Conservation (phyloP, 1,139 yeast species). For the Pichia sorboxylosa region DNA sequence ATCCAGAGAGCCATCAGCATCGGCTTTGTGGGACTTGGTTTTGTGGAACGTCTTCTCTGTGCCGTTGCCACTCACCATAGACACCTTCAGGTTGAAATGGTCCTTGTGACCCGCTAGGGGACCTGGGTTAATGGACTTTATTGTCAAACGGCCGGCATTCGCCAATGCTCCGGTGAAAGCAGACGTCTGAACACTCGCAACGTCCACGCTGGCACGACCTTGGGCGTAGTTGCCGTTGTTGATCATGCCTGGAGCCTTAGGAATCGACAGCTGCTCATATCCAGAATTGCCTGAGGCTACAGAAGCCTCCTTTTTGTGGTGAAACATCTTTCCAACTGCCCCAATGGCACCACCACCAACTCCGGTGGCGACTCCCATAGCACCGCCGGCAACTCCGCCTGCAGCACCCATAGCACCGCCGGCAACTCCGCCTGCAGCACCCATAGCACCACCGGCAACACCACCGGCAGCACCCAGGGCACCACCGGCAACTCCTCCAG, state of each 20-base stretch:
- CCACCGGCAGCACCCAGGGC: constrained; percentile 4
- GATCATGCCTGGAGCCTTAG: constrained; percentile 12
- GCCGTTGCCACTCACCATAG: constrained; percentile 35
- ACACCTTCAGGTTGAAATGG: constrained; percentile 38
- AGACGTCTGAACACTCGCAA: constrained; percentile 12
- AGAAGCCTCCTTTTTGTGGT: not conserved
- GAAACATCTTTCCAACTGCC: not conserved
- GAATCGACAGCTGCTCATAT: constrained; percentile 21
- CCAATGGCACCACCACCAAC: not conserved
- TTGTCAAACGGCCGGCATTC: constrained; percentile 43
- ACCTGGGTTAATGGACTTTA: constrained; percentile 16
- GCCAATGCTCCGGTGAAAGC: constrained; percentile 31
- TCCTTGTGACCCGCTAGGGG: constrained; percentile 23
- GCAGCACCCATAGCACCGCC: not conserved
- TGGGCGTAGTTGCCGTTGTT: constrained; percentile 16
- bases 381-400: not conserved
- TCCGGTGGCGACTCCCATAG: not conserved
- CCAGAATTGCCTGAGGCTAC: not conserved
- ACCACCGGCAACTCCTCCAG: constrained; percentile 23
- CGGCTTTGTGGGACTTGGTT: constrained; percentile 47
- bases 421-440: not conserved
- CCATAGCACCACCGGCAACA: not conserved
- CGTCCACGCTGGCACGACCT: constrained; percentile 19
- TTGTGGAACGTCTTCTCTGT: constrained; percentile 51
- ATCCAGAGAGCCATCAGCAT: constrained; percentile 31